A percentile compares a stretch with the other conserved stretches of the same genome.
These are phyloP conservation scores for Plasmodium relictum DNA, from an alignment of 169 alveolate species.

Conservation along the genomic window DNA sequence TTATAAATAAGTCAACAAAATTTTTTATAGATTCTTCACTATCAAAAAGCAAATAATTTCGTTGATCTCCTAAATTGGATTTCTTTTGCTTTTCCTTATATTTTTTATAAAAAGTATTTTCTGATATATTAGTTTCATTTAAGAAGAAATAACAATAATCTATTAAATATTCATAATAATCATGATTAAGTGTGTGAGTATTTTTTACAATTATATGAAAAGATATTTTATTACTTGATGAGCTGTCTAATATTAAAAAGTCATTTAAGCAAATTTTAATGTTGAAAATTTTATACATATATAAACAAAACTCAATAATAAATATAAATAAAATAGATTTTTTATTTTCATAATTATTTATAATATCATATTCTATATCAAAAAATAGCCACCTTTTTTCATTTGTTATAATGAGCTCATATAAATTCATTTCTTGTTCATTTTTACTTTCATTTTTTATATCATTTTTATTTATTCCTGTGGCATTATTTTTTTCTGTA, in stretches of 20 bases:
- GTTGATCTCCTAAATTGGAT: not conserved
- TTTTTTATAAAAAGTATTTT: constrained; percentile 44
- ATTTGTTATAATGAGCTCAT: constrained; percentile 55
- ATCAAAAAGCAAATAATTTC: constrained; percentile 48
- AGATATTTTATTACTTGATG: constrained; percentile 61
- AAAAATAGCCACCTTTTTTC: constrained; percentile 76
- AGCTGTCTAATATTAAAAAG: constrained; percentile 67
- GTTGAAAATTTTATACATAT: constrained; percentile 21
- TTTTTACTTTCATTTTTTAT: not conserved
- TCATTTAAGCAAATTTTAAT: constrained; percentile 72
- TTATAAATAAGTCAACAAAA: constrained; percentile 71
- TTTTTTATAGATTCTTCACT: constrained; percentile 55
- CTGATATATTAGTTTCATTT: constrained; percentile 12
- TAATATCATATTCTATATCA: constrained; percentile 65
- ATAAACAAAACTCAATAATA: constrained; percentile 65
- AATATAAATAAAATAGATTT: constrained; percentile 52
- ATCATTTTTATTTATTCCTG: not conserved
- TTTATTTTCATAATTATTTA: constrained; percentile 31
- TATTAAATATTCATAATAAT: constrained; percentile 70
- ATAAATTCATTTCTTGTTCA: constrained; percentile 42
- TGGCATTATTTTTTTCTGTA: not conserved
- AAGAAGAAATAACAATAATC: constrained; percentile 62
- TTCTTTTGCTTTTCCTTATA: constrained; percentile 52
- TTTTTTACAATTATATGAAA: constrained; percentile 75
- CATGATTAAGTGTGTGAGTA: constrained; percentile 43